Evolutionary conservation across 805 yeast species (phyloP).

Genomic region (Wickerhamomyces alni): DNA sequence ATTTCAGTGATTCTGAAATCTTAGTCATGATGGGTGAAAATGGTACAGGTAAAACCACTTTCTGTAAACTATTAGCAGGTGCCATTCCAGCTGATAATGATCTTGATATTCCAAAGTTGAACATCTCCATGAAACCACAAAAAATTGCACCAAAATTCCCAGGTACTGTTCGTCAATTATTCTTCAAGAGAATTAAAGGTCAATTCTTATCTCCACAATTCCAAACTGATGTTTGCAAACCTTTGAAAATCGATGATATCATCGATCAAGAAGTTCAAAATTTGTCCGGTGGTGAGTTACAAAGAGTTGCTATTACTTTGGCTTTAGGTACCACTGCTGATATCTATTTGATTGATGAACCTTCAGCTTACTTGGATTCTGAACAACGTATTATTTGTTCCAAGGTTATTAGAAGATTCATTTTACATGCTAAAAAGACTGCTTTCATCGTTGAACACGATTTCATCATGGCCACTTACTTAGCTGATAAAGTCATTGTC

Average conservation of each 20-base stretch:
- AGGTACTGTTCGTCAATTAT: conserved; percentile 97
- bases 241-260: conserved; percentile 86
- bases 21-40: conserved; percentile 99
- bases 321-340: conserved; percentile 94
- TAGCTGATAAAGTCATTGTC: conserved; percentile 98
- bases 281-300: conserved; percentile 98
- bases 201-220: conserved; percentile 94
- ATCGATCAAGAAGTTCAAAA: conserved; percentile 97
- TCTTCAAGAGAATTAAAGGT: conserved; percentile 93
- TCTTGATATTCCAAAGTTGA: conserved; percentile 74
- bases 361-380: conserved; percentile 97
- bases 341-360: conserved; percentile 95
- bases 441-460: conserved; percentile 99
- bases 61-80: conserved; percentile 94
- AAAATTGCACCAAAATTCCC: conserved; percentile 98
- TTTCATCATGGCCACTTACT: conserved; percentile 98
- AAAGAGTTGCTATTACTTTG: conserved; percentile 96
- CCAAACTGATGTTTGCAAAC: conserved; percentile 97
- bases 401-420: conserved; percentile 94
- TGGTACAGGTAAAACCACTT: conserved; percentile 99
- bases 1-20: conserved; percentile 92
- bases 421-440: conserved; percentile 93
- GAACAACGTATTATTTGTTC: conserved; percentile 99
- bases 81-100: conserved; percentile 83
- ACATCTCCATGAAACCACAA: conserved; percentile 98